Conservation (phyloP, 305 asterid genomes). For the Solanum hybrid region DNA sequence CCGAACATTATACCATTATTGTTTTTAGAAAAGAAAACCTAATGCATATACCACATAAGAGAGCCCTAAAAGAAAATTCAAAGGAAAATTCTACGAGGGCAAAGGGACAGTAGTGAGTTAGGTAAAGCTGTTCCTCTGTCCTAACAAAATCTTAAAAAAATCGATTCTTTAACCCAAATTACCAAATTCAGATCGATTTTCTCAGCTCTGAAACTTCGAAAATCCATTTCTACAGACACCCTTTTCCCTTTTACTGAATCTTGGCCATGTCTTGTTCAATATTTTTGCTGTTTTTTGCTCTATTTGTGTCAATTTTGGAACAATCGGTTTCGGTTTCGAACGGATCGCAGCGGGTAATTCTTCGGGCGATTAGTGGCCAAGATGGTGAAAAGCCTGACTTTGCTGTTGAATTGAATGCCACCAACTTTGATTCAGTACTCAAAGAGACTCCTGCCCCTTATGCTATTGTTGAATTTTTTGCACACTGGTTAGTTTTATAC, state of each 20-base stretch:
- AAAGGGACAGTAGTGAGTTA: not conserved
- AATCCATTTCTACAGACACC: not conserved
- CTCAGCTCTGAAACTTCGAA: not conserved
- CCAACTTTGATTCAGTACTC: conserved; percentile 59
- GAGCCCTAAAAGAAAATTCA: not conserved
- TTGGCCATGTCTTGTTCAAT: not conserved
- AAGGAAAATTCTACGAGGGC: not conserved
- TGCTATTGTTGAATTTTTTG: conserved; percentile 80
- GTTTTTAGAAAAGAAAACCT: not conserved
- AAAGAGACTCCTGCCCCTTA: conserved; percentile 62
- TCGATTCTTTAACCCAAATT: not conserved
- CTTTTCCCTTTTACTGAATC: not conserved
- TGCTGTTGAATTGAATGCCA: conserved; percentile 65
- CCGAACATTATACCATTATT: not conserved
- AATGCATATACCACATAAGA: not conserved
- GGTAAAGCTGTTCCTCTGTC: not conserved
- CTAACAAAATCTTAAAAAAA: not conserved
- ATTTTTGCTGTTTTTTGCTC: not conserved
- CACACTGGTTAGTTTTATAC: conserved; percentile 51
- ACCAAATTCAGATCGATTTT: not conserved
- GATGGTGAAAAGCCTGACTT: conserved; percentile 24
- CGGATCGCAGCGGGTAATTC: conserved; percentile 47
- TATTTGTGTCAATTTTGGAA: not conserved
- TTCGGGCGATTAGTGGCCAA: conserved; percentile 30
- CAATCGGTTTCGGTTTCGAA: conserved; percentile 5